phyloP scores from a whole-genome alignment of 164 flowering plant species.

The Kingdonia uniflora region DNA sequence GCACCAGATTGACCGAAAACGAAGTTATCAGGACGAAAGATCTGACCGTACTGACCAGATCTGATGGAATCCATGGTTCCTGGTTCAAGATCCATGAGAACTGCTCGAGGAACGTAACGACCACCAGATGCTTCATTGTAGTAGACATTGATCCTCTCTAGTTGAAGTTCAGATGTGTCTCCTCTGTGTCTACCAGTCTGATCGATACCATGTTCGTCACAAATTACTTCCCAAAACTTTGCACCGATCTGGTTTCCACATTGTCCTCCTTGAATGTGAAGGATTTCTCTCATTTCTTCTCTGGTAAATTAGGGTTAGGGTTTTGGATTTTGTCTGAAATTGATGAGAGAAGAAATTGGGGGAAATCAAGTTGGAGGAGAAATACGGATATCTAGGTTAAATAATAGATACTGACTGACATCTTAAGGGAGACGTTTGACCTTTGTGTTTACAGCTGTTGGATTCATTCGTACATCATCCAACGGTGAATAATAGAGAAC shows the following conservation, averaged over 20 bases:
- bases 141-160: conserved; percentile 15
- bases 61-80: conserved; percentile 16
- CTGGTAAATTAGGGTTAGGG: conserved; percentile 6
- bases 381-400: too few species aligned
- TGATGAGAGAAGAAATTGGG: background rate
- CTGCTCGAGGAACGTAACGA: conserved; percentile 11
- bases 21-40: conserved; percentile 12
- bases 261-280: conserved; percentile 16
- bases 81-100: conserved; percentile 16
- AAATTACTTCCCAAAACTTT: conserved; percentile 13
- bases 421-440: too few species aligned
- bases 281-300: conserved; percentile 14
- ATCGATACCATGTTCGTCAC: conserved; percentile 12
- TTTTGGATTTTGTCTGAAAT: background rate
- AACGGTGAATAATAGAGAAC: too few species aligned
- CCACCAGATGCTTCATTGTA: conserved; percentile 14
- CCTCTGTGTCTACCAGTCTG: conserved; percentile 7
- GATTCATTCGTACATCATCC: too few species aligned
- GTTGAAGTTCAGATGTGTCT: conserved; percentile 7
- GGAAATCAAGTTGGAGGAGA: too few species aligned
- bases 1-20: conserved; percentile 12
- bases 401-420: too few species aligned
- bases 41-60: conserved; percentile 12
- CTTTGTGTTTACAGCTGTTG: too few species aligned
- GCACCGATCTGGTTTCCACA: conserved; percentile 15